phyloP scores from a whole-genome alignment of 108 stramenopile genomes.

The Discostella pseudostelligera region DNA sequence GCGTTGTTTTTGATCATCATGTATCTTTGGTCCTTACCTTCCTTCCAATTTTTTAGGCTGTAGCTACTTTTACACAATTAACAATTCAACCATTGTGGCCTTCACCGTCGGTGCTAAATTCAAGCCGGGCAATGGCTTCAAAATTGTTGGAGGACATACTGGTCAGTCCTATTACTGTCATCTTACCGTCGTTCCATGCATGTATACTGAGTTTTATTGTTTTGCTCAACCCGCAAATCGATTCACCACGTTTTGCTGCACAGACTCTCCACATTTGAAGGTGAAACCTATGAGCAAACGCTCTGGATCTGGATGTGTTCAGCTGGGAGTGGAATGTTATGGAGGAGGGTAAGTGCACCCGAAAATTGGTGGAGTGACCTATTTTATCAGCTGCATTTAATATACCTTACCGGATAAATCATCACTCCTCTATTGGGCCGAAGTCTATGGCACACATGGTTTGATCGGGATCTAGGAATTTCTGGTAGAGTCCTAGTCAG shows the following conservation, averaged over 20 bases:
- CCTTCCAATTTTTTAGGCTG: slow-evolving; percentile 46
- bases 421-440: neutral
- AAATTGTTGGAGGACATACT: slow-evolving; percentile 81
- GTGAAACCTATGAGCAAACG: slow-evolving; percentile 82
- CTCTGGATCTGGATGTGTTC: slow-evolving; percentile 50
- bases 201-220: too few relatives aligned
- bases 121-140: slow-evolving; percentile 71
- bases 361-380: neutral
- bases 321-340: slow-evolving; percentile 79
- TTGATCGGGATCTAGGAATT: slow-evolving; percentile 71
- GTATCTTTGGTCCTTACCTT: neutral
- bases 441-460: slow-evolving; percentile 83
- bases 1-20: too few relatives aligned
- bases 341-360: slow-evolving; percentile 63
- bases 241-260: slow-evolving; percentile 5
- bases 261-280: slow-evolving; percentile 89
- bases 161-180: slow-evolving; percentile 18
- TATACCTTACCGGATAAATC: too few relatives aligned
- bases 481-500: slow-evolving; percentile 69
- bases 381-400: too few relatives aligned
- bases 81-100: slow-evolving; percentile 91
- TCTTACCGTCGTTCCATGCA: neutral
- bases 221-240: too few relatives aligned
- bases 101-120: slow-evolving; percentile 85
- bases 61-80: slow-evolving; percentile 93